A percentile compares a stretch with the other conserved stretches of the same genome.
These are phyloP conservation scores for Monosporascus sp. DNA, from an alignment of 2,329 filamentous ascomycete genomes.

Conservation along the genomic window DNA sequence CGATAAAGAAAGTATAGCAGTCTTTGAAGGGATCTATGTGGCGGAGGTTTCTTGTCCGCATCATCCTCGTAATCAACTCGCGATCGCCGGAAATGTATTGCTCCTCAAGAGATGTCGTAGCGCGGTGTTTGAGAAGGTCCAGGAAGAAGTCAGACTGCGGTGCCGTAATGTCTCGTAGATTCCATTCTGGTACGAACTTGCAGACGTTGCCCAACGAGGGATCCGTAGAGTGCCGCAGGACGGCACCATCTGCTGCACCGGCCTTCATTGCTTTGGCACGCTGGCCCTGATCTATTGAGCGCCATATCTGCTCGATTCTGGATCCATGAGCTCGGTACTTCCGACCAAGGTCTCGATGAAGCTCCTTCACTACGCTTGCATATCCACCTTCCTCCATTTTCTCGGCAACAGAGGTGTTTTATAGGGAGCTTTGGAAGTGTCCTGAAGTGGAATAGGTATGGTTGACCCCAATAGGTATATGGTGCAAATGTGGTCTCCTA, in stretches of 20 bases:
- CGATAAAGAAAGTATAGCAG: conserved; percentile 32
- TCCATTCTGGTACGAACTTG: conserved; percentile 39
- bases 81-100: conserved; percentile 33
- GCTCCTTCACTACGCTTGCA: conserved; percentile 15
- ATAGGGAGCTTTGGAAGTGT: no score
- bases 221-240: conserved; percentile 32
- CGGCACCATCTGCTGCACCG: conserved; percentile 25
- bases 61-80: conserved; percentile 29
- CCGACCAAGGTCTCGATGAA: conserved; percentile 32
- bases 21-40: conserved; percentile 22
- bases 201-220: conserved; percentile 29
- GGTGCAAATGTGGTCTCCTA: no score
- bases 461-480: no score
- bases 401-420: no score
- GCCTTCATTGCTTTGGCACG: conserved; percentile 30
- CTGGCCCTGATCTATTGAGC: conserved; percentile 28
- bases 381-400: no score
- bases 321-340: conserved; percentile 33
- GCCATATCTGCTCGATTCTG: conserved; percentile 35
- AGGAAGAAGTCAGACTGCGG: conserved; percentile 32
- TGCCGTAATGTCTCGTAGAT: conserved; percentile 34
- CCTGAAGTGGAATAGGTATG: no score
- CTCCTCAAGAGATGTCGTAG: conserved; percentile 25
- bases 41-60: conserved; percentile 27
- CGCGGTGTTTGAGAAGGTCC: conserved; percentile 32